phyloP scores from a whole-genome alignment of 805 yeast genomes.

The Yarrowia alimentaria region DNA sequence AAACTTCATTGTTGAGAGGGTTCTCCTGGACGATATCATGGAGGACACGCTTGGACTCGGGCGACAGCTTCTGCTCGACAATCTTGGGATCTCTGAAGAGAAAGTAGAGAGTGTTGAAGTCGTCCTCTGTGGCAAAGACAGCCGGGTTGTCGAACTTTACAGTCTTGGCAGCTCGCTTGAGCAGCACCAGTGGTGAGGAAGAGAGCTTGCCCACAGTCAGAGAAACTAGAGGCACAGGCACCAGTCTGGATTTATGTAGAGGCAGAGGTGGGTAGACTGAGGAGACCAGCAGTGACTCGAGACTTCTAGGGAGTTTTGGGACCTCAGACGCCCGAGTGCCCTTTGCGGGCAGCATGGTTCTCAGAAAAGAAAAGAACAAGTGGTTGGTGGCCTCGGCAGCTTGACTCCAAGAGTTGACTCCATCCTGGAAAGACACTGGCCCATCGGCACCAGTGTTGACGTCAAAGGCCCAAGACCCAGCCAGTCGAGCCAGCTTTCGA shows the following conservation, averaged over 20 bases:
- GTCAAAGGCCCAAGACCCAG: conserved; percentile 86
- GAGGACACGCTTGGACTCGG: conserved; percentile 64
- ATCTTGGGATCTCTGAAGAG: conserved; percentile 58
- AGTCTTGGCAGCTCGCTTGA: conserved; percentile 56
- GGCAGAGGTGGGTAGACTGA: conserved; percentile 59
- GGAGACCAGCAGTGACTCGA: conserved; percentile 62
- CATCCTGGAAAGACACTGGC: conserved; percentile 58
- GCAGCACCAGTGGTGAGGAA: conserved; percentile 54
- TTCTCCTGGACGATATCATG: conserved; percentile 41
- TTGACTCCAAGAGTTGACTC: conserved; percentile 71
- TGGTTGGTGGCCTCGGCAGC: conserved; percentile 87
- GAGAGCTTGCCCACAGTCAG: conserved; percentile 50
- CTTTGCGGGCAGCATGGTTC: conserved; percentile 70
- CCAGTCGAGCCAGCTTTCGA: conserved; percentile 73
- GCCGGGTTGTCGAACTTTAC: conserved; percentile 69
- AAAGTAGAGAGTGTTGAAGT: conserved; percentile 69
- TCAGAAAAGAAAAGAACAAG: conserved; percentile 67
- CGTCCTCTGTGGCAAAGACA: conserved; percentile 70
- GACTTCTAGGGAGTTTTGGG: conserved; percentile 47
- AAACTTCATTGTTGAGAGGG: conserved; percentile 33
- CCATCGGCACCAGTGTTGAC: conserved; percentile 36
- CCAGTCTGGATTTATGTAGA: conserved; percentile 45
- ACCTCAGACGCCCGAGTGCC: conserved; percentile 47
- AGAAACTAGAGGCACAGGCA: conserved; percentile 61
- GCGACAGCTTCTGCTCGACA: conserved; percentile 58